A percentile compares a stretch with the other conserved stretches of the same genome.
Conservation (phyloP, 2,329 filamentous ascomycete species). For the Apiospora pterosperma region DNA sequence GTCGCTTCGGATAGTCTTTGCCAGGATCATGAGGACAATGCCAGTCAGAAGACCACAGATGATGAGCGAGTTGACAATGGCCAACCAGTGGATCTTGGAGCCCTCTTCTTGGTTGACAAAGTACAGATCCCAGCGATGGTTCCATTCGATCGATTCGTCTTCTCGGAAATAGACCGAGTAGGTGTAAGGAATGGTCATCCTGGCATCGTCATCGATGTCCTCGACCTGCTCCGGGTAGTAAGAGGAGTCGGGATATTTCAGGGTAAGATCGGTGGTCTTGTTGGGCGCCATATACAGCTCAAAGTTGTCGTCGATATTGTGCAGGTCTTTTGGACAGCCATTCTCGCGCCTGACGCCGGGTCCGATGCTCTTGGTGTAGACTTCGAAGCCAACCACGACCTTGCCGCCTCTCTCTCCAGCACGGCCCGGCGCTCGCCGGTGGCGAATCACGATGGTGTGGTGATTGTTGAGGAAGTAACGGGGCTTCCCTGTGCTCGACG, state of each 20-base stretch:
- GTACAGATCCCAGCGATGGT: slow-evolving; percentile 82
- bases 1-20: slow-evolving; percentile 74
- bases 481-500: slow-evolving; percentile 54
- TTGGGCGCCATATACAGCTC: slow-evolving; percentile 67
- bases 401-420: slow-evolving; percentile 69
- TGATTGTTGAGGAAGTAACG: slow-evolving; percentile 84
- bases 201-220: slow-evolving; percentile 61
- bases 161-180: slow-evolving; percentile 91
- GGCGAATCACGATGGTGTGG: slow-evolving; percentile 78
- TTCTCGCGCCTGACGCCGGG: slow-evolving; percentile 55
- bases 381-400: slow-evolving; percentile 84
- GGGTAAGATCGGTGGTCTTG: slow-evolving; percentile 43
- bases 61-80: slow-evolving; percentile 81
- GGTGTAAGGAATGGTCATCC: slow-evolving; percentile 73
- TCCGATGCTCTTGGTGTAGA: slow-evolving; percentile 82
- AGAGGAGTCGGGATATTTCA: slow-evolving; percentile 54
- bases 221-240: slow-evolving; percentile 52
- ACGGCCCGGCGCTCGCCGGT: slow-evolving; percentile 66
- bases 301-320: slow-evolving; percentile 60
- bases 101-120: slow-evolving; percentile 85
- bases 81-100: slow-evolving; percentile 80
- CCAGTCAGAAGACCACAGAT: slow-evolving; percentile 77
- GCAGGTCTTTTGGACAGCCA: slow-evolving; percentile 67
- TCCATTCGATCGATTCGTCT: slow-evolving; percentile 77
- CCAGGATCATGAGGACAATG: slow-evolving; percentile 76